Evolutionary conservation across 345 rosid species (phyloP).

Genomic region (Mallotus nudiflorus): DNA sequence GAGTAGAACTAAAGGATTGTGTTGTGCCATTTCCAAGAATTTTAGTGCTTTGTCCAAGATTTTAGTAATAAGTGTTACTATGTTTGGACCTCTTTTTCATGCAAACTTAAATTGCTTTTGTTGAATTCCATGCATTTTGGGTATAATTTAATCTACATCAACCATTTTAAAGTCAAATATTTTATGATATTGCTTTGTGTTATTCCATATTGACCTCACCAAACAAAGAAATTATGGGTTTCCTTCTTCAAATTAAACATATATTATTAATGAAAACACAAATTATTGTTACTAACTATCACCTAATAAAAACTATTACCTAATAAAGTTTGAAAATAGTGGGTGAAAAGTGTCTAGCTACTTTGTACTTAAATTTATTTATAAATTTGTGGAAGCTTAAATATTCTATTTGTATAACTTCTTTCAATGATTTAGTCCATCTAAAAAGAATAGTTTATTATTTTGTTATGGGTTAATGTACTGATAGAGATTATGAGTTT

Average conservation of each 20-base stretch:
- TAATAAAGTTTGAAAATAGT: constrained; percentile 10
- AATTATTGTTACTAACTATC: neutral
- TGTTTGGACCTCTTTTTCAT: constrained; percentile 12
- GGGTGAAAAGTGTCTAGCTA: too few relatives aligned
- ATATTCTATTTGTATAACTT: too few relatives aligned
- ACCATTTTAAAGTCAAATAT: neutral
- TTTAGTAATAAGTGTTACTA: neutral
- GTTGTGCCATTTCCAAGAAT: neutral
- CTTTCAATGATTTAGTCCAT: too few relatives aligned
- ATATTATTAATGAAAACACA: neutral
- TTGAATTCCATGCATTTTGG: constrained; percentile 14
- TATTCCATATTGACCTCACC: neutral
- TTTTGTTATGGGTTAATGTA: too few relatives aligned
- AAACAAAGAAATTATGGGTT: neutral
- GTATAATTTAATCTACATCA: neutral
- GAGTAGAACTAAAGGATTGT: constrained; percentile 17
- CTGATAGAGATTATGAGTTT: too few relatives aligned
- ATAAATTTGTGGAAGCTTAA: too few relatives aligned
- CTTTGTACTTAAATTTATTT: too few relatives aligned
- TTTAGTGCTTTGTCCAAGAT: constrained; percentile 1
- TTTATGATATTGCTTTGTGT: neutral
- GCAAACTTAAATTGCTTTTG: constrained; percentile 16
- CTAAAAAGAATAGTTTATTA: too few relatives aligned
- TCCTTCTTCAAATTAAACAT: neutral
- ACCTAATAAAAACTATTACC: constrained; percentile 1